Evolutionary conservation across 2,329 filamentous ascomycete genomes (phyloP).

Genomic region (Gnomoniopsis smithogilvyi): DNA sequence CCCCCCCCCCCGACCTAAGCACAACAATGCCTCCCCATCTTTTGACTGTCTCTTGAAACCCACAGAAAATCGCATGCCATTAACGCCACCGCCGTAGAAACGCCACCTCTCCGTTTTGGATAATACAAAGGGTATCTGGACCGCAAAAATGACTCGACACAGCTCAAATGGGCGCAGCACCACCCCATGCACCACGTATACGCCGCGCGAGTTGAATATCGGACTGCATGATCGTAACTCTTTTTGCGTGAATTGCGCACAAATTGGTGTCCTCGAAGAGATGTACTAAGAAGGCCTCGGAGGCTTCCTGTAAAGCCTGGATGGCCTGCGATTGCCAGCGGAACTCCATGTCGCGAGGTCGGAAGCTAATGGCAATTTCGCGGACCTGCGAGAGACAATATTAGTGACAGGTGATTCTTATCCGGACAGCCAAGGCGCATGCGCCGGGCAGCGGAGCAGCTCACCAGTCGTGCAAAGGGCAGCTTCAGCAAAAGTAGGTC

Average conservation of each 20-base stretch:
- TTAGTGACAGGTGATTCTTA: neutral
- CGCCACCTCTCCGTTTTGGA: neutral
- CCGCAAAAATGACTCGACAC: neutral
- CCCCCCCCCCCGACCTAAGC: too few relatives aligned
- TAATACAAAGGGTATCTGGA: neutral
- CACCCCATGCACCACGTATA: constrained; percentile 76
- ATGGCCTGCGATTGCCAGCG: constrained; percentile 97
- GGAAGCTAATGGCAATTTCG: constrained; percentile 68
- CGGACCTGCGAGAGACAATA: constrained; percentile 46
- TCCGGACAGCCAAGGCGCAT: neutral
- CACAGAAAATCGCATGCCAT: neutral
- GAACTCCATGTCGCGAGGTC: constrained; percentile 64
- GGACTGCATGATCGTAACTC: constrained; percentile 97
- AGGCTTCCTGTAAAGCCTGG: constrained; percentile 86
- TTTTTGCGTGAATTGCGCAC: constrained; percentile 93
- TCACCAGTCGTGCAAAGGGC: constrained; percentile 73
- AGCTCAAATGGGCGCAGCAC: constrained; percentile 47
- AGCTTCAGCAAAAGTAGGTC: constrained; percentile 81
- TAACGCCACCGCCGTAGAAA: neutral
- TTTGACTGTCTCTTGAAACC: neutral
- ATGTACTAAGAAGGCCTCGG: constrained; percentile 94
- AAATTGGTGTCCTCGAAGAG: constrained; percentile 97
- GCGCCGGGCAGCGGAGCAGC: neutral
- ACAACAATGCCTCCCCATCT: neutral
- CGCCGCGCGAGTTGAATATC: constrained; percentile 89